A percentile compares a stretch with the other conserved stretches of the same genome.
phyloP scores from a whole-genome alignment of 163 green algal species.

The Chlamydomonas reinhardtii region DNA sequence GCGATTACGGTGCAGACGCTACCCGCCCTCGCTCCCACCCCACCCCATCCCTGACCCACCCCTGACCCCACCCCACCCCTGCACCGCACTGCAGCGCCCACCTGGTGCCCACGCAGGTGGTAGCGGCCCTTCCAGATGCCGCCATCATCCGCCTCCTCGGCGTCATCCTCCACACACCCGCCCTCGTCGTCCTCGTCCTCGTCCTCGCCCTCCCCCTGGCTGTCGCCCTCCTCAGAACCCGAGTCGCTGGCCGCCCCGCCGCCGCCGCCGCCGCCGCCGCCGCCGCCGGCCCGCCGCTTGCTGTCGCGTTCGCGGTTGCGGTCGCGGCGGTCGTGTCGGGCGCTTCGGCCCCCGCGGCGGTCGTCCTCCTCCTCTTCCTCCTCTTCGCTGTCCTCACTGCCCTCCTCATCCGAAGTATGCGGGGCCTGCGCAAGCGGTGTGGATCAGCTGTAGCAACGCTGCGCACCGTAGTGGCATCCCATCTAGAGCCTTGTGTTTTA shows the following conservation, averaged over 20 bases:
- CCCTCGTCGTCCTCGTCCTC: conserved; percentile 56
- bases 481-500: too few relatives aligned
- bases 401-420: neutral
- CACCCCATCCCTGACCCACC: too few relatives aligned
- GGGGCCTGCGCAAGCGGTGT: neutral
- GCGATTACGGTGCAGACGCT: too few relatives aligned
- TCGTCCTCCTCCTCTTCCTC: conserved; percentile 12
- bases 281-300: too few relatives aligned
- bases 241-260: neutral
- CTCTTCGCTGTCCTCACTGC: neutral
- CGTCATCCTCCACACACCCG: conserved; percentile 43
- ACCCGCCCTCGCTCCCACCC: too few relatives aligned
- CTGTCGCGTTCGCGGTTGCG: neutral
- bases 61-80: too few relatives aligned
- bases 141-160: conserved; percentile 32
- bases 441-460: neutral
- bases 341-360: neutral
- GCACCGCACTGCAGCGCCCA: too few relatives aligned
- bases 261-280: too few relatives aligned
- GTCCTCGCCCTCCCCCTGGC: neutral
- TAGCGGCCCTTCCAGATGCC: conserved; percentile 28
- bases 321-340: neutral
- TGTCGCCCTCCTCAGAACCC: neutral
- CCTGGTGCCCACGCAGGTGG: conserved; percentile 14
- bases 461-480: too few relatives aligned